Evolutionary conservation across 2,329 filamentous ascomycete species (phyloP).

Genomic region (Aspergillus fumigatus): DNA sequence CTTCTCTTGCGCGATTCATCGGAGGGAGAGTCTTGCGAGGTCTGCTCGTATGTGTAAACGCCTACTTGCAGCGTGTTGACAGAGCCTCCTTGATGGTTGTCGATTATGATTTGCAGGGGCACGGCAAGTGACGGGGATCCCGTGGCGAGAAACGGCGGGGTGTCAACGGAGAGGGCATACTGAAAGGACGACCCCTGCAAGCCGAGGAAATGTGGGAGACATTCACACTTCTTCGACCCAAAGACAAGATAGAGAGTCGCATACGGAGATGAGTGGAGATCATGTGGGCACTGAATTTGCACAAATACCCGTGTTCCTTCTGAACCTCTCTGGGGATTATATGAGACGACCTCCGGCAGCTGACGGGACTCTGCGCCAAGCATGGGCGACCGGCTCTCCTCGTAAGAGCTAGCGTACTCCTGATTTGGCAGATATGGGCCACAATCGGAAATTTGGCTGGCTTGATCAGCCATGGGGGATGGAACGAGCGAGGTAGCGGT

Average conservation of each 20-base stretch:
- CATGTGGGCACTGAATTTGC: slow-evolving; percentile 70
- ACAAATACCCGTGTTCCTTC: slow-evolving; percentile 68
- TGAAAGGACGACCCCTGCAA: slow-evolving; percentile 57
- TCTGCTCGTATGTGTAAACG: slow-evolving; percentile 57
- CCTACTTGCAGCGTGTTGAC: slow-evolving; percentile 54
- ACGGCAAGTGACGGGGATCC: slow-evolving; percentile 53
- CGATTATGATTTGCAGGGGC: slow-evolving; percentile 56
- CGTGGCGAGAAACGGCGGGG: slow-evolving; percentile 61
- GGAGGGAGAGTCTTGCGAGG: slow-evolving; percentile 35
- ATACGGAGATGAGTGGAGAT: slow-evolving; percentile 59
- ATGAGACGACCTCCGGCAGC: slow-evolving; percentile 63
- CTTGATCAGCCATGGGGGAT: slow-evolving; percentile 38
- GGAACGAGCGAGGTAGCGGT: slow-evolving; percentile 33
- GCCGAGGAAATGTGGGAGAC: slow-evolving; percentile 59
- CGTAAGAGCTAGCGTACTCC: slow-evolving; percentile 47
- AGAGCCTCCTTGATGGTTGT: slow-evolving; percentile 51
- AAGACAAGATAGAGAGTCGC: slow-evolving; percentile 64
- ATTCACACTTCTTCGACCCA: slow-evolving; percentile 68
- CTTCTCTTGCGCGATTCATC: slow-evolving; percentile 54
- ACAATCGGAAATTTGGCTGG: slow-evolving; percentile 38
- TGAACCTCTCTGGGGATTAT: slow-evolving; percentile 63
- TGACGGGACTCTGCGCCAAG: slow-evolving; percentile 58
- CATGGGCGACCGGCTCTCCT: slow-evolving; percentile 63
- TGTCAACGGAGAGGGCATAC: slow-evolving; percentile 68
- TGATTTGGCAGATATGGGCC: slow-evolving; percentile 36